phyloP scores from a whole-genome alignment of 2,329 filamentous ascomycete species.

The Penicillium sp. region DNA sequence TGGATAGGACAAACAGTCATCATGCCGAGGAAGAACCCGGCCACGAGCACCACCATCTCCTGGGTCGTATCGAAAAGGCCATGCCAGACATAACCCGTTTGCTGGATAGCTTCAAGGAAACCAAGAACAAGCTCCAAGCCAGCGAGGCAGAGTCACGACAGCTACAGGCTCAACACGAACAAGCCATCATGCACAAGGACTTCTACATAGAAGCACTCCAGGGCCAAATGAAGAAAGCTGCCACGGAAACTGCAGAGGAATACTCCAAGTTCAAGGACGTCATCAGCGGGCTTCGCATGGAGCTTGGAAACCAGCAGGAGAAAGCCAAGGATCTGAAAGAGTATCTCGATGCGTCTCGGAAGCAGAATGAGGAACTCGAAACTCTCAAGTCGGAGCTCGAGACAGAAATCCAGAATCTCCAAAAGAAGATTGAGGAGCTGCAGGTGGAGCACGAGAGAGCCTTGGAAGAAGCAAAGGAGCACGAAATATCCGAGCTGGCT shows the following conservation, averaged over 20 bases:
- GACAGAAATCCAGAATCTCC: conserved; percentile 33
- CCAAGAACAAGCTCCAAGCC: conserved; percentile 47
- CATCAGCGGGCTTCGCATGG: conserved; percentile 47
- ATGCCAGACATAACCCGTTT: conserved; percentile 46
- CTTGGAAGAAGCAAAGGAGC: conserved; percentile 28
- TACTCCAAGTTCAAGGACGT: conserved; percentile 38
- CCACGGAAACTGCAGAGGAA: conserved; percentile 49
- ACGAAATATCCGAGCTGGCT: conserved; percentile 30
- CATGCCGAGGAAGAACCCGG: conserved; percentile 1
- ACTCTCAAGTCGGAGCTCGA: conserved; percentile 44
- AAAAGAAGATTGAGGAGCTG: conserved; percentile 38
- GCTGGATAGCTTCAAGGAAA: conserved; percentile 47
- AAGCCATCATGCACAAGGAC: conserved; percentile 51
- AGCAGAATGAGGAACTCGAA: conserved; percentile 43
- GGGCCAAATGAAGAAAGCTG: conserved; percentile 47
- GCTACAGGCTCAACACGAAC: conserved; percentile 47
- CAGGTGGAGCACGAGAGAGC: conserved; percentile 44
- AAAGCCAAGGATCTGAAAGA: conserved; percentile 51
- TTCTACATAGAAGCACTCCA: conserved; percentile 51
- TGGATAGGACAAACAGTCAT: conserved; percentile 10
- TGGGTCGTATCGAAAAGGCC: conserved; percentile 43
- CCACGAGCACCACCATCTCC: conserved; percentile 35
- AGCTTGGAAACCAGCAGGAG: conserved; percentile 50
- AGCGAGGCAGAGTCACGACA: conserved; percentile 50
- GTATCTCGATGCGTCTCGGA: conserved; percentile 41